Percentiles rank a stretch among this genome's conserved stretches.
These are phyloP conservation scores for Fusarium sp. DNA, from an alignment of 2,329 filamentous ascomycete species.

Conservation along the genomic window DNA sequence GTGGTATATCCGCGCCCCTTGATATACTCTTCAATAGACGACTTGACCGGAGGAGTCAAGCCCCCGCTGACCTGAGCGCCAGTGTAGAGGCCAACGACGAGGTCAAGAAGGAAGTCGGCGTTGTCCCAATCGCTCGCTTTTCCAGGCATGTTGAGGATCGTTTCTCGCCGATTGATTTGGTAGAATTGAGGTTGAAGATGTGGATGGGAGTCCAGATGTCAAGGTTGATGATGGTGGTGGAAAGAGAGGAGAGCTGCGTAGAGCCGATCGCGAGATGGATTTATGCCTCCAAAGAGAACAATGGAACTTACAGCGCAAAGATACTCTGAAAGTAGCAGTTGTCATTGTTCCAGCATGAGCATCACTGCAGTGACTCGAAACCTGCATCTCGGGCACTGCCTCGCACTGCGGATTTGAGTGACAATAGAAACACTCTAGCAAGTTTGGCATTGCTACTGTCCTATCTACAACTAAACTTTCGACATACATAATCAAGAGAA, in stretches of 20 bases:
- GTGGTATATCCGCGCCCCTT: slow-evolving; percentile 47
- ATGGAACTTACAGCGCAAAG: not conserved
- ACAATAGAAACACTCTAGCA: not conserved
- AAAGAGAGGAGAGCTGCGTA: not conserved
- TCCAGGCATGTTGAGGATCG: slow-evolving; percentile 33
- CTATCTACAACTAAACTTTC: not conserved
- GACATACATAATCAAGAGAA: not conserved
- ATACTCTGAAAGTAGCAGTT: not conserved
- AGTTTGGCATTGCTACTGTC: not conserved
- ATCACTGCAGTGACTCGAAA: not conserved
- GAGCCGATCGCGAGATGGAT: not conserved
- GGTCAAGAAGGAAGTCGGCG: slow-evolving; percentile 48
- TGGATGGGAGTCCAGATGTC: not conserved
- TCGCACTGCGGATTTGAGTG: not conserved
- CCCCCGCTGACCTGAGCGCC: slow-evolving; percentile 40
- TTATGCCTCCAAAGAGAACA: slow-evolving; percentile 1
- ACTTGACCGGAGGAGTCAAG: slow-evolving; percentile 45
- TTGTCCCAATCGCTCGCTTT: slow-evolving; percentile 47
- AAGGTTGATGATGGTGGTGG: not conserved
- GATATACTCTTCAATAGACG: slow-evolving; percentile 49
- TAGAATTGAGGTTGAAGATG: not conserved
- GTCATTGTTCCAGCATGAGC: not conserved
- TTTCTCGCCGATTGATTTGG: not conserved
- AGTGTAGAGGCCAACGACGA: slow-evolving; percentile 49
- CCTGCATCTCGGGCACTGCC: not conserved